phyloP scores from a whole-genome alignment of 1,284 basidiomycete species.

The Marasmius tenuissimus region DNA sequence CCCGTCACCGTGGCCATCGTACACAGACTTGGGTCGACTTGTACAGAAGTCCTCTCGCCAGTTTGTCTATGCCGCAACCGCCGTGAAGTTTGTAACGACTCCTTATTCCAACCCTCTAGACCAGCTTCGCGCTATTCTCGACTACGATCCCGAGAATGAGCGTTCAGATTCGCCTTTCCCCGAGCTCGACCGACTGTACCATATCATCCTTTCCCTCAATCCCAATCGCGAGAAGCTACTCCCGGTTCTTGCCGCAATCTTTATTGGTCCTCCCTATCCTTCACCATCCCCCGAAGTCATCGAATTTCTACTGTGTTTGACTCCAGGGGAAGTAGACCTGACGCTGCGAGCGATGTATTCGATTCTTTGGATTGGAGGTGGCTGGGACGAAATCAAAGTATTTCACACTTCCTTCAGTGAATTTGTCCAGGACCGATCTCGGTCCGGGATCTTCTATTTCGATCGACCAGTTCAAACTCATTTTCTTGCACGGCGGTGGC shows the following conservation, averaged over 20 bases:
- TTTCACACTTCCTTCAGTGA: no score
- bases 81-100: slow-evolving; percentile 21
- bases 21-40: slow-evolving; percentile 12
- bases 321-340: not conserved
- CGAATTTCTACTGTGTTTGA: not conserved
- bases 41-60: slow-evolving; percentile 21
- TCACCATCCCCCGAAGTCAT: not conserved
- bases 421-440: no score
- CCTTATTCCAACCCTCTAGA: not conserved
- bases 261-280: not conserved
- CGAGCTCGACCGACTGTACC: slow-evolving; percentile 10
- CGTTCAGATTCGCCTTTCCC: not conserved
- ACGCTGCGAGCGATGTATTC: not conserved
- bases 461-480: no score
- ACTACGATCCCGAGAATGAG: not conserved
- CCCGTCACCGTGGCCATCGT: slow-evolving; percentile 18
- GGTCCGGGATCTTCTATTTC: no score
- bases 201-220: not conserved
- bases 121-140: slow-evolving; percentile 2
- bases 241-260: not conserved
- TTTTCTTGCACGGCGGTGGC: no score
- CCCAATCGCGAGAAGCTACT: not conserved
- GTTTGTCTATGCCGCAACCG: slow-evolving; percentile 27
- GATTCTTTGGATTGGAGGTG: not conserved
- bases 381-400: no score